Evolutionary conservation across 2,329 filamentous ascomycete genomes (phyloP).

Genomic region (Aspergillus fijiensis): DNA sequence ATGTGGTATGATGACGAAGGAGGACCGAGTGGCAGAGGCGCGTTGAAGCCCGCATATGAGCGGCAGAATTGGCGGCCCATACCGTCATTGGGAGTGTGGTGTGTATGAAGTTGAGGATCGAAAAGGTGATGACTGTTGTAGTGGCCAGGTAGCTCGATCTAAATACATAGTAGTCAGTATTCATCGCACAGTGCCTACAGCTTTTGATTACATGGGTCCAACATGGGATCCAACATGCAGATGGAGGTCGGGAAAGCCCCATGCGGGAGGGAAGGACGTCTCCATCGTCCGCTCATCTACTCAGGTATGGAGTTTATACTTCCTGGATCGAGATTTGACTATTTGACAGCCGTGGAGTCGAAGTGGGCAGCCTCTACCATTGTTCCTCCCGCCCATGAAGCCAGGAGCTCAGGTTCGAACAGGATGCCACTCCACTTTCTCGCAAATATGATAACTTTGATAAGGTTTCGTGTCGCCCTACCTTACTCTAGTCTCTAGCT

Average conservation of each 20-base stretch:
- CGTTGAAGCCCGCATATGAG: not conserved
- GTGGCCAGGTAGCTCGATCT: conserved; percentile 1
- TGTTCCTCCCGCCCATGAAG: conserved; percentile 12
- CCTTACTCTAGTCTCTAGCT: conserved; percentile 16
- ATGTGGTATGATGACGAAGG: not conserved
- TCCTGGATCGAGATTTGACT: conserved; percentile 11
- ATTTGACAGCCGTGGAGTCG: conserved; percentile 21
- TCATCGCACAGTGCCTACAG: no score
- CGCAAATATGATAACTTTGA: conserved; percentile 23
- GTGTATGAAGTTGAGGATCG: not conserved
- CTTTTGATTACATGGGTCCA: not conserved
- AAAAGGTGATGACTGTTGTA: not conserved
- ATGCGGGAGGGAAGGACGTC: not conserved
- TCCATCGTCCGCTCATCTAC: conserved; percentile 1
- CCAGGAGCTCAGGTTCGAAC: conserved; percentile 17
- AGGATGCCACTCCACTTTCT: conserved; percentile 20
- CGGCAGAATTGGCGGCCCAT: not conserved
- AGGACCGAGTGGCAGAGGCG: not conserved
- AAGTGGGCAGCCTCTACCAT: conserved; percentile 21
- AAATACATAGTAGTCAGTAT: not conserved
- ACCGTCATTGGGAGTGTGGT: not conserved
- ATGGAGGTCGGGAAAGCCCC: not conserved
- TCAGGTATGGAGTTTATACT: conserved; percentile 6
- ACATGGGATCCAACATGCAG: not conserved
- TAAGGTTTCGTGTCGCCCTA: conserved; percentile 24